Conservation (phyloP, 2,329 filamentous ascomycete genomes). For the Arthroderma uncinatum region DNA sequence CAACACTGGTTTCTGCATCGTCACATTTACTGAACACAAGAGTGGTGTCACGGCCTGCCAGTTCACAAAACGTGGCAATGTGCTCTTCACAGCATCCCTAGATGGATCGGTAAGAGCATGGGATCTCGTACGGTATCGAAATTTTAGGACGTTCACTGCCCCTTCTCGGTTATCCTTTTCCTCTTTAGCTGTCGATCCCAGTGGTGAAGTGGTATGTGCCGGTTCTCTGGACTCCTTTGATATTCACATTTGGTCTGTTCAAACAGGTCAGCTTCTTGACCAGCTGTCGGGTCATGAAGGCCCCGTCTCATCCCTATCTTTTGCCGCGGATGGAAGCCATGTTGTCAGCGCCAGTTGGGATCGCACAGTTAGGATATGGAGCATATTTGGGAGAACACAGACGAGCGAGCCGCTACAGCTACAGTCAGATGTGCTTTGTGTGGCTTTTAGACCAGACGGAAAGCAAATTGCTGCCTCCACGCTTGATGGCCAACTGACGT, state of each 20-base stretch:
- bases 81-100: conserved; percentile 87
- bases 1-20: conserved; percentile 90
- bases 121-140: conserved; percentile 91
- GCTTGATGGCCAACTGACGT: conserved; percentile 83
- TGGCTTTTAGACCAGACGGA: conserved; percentile 82
- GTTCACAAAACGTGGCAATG: conserved; percentile 89
- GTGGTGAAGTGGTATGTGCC: conserved; percentile 89
- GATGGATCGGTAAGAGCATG: conserved; percentile 92
- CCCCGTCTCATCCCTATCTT: conserved; percentile 76
- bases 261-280: conserved; percentile 90
- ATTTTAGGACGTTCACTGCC: conserved; percentile 94
- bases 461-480: conserved; percentile 85
- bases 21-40: conserved; percentile 95
- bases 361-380: conserved; percentile 89
- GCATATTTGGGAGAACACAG: conserved; percentile 84
- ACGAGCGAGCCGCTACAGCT: conserved; percentile 89
- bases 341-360: conserved; percentile 95
- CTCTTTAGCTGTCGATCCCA: conserved; percentile 90
- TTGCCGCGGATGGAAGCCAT: conserved; percentile 72
- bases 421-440: conserved; percentile 77
- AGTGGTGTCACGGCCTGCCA: conserved; percentile 86
- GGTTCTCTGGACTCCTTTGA: conserved; percentile 94
- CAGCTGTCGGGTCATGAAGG: conserved; percentile 86
- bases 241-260: conserved; percentile 96
- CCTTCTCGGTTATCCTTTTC: conserved; percentile 86